phyloP scores from a whole-genome alignment of 2,329 filamentous ascomycete species.

The Colletotrichum eleusines region DNA sequence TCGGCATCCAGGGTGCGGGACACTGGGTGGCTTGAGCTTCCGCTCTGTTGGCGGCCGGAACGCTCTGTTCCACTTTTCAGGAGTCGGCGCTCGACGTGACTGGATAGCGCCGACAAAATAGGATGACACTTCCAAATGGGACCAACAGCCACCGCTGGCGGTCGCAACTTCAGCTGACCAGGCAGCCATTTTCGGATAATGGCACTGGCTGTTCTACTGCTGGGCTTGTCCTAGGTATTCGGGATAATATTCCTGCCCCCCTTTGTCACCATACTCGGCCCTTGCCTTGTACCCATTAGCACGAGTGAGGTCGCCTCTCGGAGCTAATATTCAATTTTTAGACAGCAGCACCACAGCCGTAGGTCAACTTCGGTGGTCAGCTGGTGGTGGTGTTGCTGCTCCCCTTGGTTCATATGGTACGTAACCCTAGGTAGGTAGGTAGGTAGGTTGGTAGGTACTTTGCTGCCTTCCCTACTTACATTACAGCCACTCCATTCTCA shows the following conservation, averaged over 20 bases:
- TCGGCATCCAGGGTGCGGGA: neutral
- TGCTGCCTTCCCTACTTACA: neutral
- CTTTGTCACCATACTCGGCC: neutral
- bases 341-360: neutral
- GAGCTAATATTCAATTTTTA: neutral
- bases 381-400: neutral
- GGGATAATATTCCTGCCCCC: neutral
- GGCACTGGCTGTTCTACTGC: neutral
- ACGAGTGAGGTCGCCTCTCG: neutral
- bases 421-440: neutral
- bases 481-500: neutral
- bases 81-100: neutral
- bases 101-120: neutral
- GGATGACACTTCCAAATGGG: neutral
- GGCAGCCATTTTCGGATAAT: constrained; percentile 8
- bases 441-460: neutral
- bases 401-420: neutral
- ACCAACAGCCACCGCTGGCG: neutral
- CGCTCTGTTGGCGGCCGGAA: constrained; percentile 1
- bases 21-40: constrained; percentile 13
- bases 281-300: too few species aligned
- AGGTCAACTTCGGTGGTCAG: neutral
- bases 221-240: neutral
- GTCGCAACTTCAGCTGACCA: constrained; percentile 3
- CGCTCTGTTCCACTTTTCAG: neutral